phyloP scores from a whole-genome alignment of 2,329 filamentous ascomycete genomes.

The Elsinoe australis region DNA sequence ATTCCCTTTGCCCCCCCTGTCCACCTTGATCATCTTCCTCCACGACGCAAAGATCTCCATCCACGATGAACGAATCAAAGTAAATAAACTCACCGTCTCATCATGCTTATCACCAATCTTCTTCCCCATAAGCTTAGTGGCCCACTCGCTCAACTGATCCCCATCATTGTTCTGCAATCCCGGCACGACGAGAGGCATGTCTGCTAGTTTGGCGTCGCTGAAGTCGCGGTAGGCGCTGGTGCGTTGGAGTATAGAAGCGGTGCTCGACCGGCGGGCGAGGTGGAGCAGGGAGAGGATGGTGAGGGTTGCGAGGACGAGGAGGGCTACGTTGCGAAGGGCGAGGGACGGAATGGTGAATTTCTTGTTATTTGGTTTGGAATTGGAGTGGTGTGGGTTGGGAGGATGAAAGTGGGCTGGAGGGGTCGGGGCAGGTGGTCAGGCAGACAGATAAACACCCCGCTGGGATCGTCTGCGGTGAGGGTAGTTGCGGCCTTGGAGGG shows the following conservation, averaged over 20 bases:
- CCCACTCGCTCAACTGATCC: constrained; percentile 42
- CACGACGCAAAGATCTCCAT: neutral
- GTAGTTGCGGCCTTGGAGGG: neutral
- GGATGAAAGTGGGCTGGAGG: neutral
- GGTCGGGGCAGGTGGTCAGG: neutral
- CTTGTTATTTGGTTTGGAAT: neutral
- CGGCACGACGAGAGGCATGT: constrained; percentile 47
- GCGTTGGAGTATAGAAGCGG: neutral
- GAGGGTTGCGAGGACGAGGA: constrained; percentile 7
- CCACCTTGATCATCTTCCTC: neutral
- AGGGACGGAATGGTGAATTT: constrained; percentile 1
- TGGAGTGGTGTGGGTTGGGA: neutral
- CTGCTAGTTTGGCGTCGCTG: constrained; percentile 26
- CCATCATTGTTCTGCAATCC: constrained; percentile 35
- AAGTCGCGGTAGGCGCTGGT: neutral
- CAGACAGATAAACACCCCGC: constrained; percentile 6
- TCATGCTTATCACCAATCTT: constrained; percentile 42
- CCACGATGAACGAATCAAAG: neutral
- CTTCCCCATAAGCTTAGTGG: constrained; percentile 45
- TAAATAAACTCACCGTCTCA: constrained; percentile 34
- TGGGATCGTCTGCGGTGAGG: neutral
- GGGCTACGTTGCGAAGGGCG: neutral
- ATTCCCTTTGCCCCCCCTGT: neutral
- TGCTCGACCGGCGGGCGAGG: neutral
- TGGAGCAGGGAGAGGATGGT: constrained; percentile 11